These are phyloP conservation scores for Phytopythium oedochilum DNA, from an alignment of 352 stramenopile species.

Conservation along the genomic window DNA sequence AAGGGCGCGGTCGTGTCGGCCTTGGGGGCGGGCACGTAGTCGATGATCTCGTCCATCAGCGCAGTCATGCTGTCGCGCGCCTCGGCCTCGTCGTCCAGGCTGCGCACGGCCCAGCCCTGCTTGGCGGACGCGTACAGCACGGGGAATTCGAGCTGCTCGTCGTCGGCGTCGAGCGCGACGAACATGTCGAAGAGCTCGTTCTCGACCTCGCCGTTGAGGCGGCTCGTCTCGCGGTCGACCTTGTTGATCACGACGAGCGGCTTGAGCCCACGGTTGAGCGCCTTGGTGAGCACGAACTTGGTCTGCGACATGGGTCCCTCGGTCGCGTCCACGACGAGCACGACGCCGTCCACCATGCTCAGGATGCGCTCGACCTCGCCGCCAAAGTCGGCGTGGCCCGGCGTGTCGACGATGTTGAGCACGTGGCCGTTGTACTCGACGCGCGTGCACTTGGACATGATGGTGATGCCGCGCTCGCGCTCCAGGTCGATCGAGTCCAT, in stretches of 20 bases:
- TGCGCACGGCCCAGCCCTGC: conserved; percentile 93
- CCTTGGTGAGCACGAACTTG: conserved; percentile 98
- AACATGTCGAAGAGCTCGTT: conserved; percentile 98
- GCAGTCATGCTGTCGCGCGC: conserved; percentile 88
- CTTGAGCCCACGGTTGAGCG: conserved; percentile 89
- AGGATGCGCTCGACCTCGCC: conserved; percentile 98
- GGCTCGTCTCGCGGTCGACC: conserved; percentile 91
- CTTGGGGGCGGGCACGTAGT: conserved; percentile 89
- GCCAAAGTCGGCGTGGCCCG: conserved; percentile 98
- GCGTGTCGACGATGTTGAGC: conserved; percentile 98
- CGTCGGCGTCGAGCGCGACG: conserved; percentile 89
- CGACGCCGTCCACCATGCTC: conserved; percentile 96
- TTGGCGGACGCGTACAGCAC: conserved; percentile 95
- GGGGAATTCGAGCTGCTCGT: conserved; percentile 96
- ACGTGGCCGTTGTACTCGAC: conserved; percentile 93
- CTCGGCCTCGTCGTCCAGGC: conserved; percentile 74
- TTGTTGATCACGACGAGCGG: conserved; percentile 99
- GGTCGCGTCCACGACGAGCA: conserved; percentile 96
- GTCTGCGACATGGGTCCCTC: conserved; percentile 98
- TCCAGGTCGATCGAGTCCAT: conserved; percentile 99
- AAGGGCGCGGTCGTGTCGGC: conserved; percentile 84
- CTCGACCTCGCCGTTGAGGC: conserved; percentile 93
- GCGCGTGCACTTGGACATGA: conserved; percentile 98
- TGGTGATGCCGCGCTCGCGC: conserved; percentile 98
- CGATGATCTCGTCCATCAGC: conserved; percentile 96